A percentile compares a stretch with the other conserved stretches of the same genome.
Conservation (phyloP, 176 grass and related monocot genomes). For the Alopecurus myosuroides region DNA sequence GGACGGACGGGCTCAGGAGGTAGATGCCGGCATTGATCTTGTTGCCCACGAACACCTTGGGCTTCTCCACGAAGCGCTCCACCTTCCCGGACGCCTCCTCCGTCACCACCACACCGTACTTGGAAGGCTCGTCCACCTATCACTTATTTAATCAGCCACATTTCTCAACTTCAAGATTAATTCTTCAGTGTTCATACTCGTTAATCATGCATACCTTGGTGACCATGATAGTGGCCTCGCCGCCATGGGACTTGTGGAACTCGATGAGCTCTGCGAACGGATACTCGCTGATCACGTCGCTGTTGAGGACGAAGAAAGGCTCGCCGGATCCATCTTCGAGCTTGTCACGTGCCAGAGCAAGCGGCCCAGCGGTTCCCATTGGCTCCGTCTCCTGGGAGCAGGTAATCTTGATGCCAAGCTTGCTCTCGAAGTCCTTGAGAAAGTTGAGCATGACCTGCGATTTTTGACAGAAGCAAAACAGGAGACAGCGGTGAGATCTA, state of each 20-base stretch:
- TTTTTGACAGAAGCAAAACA: constrained; percentile 12
- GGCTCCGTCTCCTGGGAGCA: constrained; percentile 92
- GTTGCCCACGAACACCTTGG: constrained; percentile 85
- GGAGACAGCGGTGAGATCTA: constrained; percentile 20
- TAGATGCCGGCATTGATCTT: constrained; percentile 96
- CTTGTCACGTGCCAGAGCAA: constrained; percentile 75
- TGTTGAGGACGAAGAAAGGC: constrained; percentile 90
- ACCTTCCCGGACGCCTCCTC: constrained; percentile 75
- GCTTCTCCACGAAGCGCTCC: constrained; percentile 88
- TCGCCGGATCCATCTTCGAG: constrained; percentile 59
- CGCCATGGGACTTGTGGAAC: constrained; percentile 74
- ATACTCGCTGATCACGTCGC: constrained; percentile 89
- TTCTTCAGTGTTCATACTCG: background rate
- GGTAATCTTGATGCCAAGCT: constrained; percentile 76
- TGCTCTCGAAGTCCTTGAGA: constrained; percentile 86
- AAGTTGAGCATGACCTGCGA: constrained; percentile 80
- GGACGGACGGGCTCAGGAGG: constrained; percentile 68
- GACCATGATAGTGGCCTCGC: constrained; percentile 88
- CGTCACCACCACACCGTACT: constrained; percentile 82
- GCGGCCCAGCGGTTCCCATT: constrained; percentile 62
- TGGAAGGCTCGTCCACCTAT: constrained; percentile 82
- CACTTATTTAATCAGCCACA: background rate
- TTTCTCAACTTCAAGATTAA: background rate
- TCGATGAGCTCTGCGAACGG: constrained; percentile 69
- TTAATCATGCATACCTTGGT: constrained; percentile 47